These are phyloP conservation scores for Prunus yedoensis DNA, from an alignment of 331 rosid species.

Conservation along the genomic window DNA sequence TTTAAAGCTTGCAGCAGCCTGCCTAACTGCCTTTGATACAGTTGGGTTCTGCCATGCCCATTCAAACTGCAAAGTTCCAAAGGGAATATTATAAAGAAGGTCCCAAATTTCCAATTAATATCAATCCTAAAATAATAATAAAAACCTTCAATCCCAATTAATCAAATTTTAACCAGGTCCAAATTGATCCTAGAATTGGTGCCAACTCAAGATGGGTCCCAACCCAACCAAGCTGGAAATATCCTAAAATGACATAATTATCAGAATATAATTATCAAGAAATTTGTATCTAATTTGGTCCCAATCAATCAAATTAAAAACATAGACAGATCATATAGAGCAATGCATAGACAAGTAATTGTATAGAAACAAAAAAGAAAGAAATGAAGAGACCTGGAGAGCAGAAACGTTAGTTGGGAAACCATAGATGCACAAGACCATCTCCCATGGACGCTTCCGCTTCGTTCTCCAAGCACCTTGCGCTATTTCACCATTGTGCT, in stretches of 20 bases:
- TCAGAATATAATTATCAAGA: background rate
- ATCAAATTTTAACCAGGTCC: background rate
- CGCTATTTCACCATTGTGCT: slow-evolving; percentile 90
- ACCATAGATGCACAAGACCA: slow-evolving; percentile 88
- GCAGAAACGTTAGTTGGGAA: slow-evolving; percentile 86
- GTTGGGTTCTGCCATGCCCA: slow-evolving; percentile 99
- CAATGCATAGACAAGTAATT: background rate
- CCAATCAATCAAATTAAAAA: background rate
- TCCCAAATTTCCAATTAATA: slow-evolving; percentile 15
- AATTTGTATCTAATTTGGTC: background rate
- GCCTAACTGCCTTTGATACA: slow-evolving; percentile 84
- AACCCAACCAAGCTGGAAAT: background rate
- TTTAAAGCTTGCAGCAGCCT: slow-evolving; percentile 78
- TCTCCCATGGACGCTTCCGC: slow-evolving; percentile 89
- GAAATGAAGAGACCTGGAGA: slow-evolving; percentile 54
- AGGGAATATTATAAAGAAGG: background rate
- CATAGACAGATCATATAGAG: background rate
- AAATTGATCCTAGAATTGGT: background rate
- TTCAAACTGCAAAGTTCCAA: slow-evolving; percentile 70
- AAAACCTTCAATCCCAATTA: background rate
- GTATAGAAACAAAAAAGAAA: background rate
- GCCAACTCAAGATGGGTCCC: slow-evolving; percentile 2
- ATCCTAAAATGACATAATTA: background rate
- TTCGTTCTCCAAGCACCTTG: slow-evolving; percentile 84
- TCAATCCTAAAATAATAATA: background rate